Percentiles rank a stretch among this genome's conserved stretches.
Conservation (phyloP, 2,329 filamentous ascomycete species). For the Pezicula radicicola region DNA sequence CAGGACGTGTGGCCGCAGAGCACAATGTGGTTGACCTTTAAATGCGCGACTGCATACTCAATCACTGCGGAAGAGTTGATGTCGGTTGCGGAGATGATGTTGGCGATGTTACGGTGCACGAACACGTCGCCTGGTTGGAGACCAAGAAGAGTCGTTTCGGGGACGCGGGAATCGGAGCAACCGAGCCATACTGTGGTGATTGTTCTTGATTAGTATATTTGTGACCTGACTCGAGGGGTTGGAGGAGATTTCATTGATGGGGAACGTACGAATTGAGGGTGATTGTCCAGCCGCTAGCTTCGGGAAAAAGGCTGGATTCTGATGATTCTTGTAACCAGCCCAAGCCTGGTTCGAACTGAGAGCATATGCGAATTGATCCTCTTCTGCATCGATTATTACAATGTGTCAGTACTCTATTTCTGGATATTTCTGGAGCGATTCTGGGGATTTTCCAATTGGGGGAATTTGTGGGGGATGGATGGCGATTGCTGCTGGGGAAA, state of each 20-base stretch:
- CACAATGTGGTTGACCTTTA: slow-evolving; percentile 70
- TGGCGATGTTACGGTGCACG: slow-evolving; percentile 88
- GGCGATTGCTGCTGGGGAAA: not conserved
- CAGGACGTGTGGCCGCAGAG: slow-evolving; percentile 68
- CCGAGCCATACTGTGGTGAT: slow-evolving; percentile 70
- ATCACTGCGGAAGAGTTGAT: slow-evolving; percentile 73
- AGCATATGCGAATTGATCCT: slow-evolving; percentile 59
- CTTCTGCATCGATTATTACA: slow-evolving; percentile 8
- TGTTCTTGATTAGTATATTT: slow-evolving; percentile 1
- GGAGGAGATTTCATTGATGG: not conserved
- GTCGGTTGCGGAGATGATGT: slow-evolving; percentile 73
- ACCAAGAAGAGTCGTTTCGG: slow-evolving; percentile 77
- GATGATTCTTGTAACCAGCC: slow-evolving; percentile 60
- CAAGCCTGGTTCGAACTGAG: slow-evolving; percentile 69
- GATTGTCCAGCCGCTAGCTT: slow-evolving; percentile 65
- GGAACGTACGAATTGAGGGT: slow-evolving; percentile 53
- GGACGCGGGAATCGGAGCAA: slow-evolving; percentile 81
- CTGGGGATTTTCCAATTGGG: not conserved
- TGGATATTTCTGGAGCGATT: not conserved
- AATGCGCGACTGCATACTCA: slow-evolving; percentile 71
- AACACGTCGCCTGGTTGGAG: slow-evolving; percentile 82
- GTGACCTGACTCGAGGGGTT: not conserved
- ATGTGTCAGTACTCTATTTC: not conserved
- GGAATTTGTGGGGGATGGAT: not conserved
- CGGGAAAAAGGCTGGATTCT: slow-evolving; percentile 70